Percentiles rank a stretch among this genome's conserved stretches.
Evolutionary conservation across 495 filamentous ascomycete species (phyloP).

Genomic region (Letharia lupina): DNA sequence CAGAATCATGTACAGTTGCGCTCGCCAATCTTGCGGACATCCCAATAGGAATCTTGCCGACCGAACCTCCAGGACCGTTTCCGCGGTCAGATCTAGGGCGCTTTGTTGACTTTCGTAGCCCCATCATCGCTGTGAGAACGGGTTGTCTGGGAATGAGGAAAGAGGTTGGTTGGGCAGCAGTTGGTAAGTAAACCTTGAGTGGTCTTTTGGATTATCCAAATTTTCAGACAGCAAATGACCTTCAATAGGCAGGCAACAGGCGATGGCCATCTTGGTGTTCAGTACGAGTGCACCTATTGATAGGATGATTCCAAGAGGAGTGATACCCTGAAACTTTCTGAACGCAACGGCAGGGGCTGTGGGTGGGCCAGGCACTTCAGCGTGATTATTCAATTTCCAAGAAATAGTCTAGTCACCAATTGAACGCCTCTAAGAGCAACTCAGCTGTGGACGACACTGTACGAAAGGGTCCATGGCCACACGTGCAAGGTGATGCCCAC

Average conservation of each 20-base stretch:
- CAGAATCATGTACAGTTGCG: conserved; percentile 7
- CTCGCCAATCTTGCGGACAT: conserved; percentile 11
- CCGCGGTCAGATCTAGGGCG: not conserved
- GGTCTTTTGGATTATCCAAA: not conserved
- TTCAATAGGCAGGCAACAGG: not conserved
- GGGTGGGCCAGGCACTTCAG: not conserved
- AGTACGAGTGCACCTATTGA: conserved; percentile 6
- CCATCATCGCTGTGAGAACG: not conserved
- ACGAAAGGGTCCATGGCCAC: not conserved
- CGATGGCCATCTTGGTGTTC: conserved; percentile 3
- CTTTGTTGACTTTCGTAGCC: not conserved
- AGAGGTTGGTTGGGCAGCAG: not conserved
- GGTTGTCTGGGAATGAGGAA: not conserved
- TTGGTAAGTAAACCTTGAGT: not conserved
- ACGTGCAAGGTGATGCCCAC: not conserved
- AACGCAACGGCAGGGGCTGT: not conserved
- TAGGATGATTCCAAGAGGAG: conserved; percentile 9
- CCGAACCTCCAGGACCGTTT: conserved; percentile 4
- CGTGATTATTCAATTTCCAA: not conserved
- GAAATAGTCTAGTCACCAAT: not conserved
- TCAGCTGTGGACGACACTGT: not conserved
- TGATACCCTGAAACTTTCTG: not conserved
- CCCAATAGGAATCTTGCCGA: not conserved
- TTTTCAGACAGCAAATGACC: not conserved
- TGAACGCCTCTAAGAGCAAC: not conserved